Evolutionary conservation across 805 yeast genomes (phyloP).

Genomic region (Yarrowia sp.): DNA sequence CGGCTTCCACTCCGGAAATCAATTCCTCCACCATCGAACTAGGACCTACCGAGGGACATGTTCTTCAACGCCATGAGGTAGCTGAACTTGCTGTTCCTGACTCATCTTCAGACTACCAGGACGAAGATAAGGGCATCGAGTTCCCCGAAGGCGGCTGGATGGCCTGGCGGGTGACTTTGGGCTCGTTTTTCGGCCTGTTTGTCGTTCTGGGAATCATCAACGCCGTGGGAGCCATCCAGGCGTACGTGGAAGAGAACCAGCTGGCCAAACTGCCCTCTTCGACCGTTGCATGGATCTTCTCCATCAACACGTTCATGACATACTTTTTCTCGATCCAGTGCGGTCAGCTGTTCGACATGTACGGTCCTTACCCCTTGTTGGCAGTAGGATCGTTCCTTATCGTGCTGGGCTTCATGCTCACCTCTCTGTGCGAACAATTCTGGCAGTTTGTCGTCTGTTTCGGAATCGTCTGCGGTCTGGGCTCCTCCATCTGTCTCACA

Average conservation of each 20-base stretch:
- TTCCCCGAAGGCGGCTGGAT: conserved; percentile 63
- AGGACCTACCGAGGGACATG: conserved; percentile 30
- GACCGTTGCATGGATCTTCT: conserved; percentile 69
- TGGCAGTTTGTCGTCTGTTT: conserved; percentile 70
- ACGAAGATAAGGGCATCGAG: conserved; percentile 43
- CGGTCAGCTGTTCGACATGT: conserved; percentile 68
- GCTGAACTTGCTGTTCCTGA: neutral
- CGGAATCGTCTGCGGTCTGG: conserved; percentile 63
- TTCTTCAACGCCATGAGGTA: conserved; percentile 19
- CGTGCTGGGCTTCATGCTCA: conserved; percentile 62
- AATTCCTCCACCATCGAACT: conserved; percentile 23
- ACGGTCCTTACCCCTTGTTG: conserved; percentile 59
- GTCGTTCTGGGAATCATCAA: conserved; percentile 65
- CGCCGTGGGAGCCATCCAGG: conserved; percentile 67
- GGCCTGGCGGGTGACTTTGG: conserved; percentile 65
- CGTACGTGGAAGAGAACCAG: conserved; percentile 64
- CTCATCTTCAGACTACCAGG: conserved; percentile 14
- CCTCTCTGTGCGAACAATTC: conserved; percentile 60
- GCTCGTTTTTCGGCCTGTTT: conserved; percentile 63
- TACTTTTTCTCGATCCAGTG: conserved; percentile 59
- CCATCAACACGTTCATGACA: conserved; percentile 59
- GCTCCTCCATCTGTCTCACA: conserved; percentile 65
- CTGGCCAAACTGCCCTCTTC: conserved; percentile 56
- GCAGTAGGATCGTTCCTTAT: conserved; percentile 56
- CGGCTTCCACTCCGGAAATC: neutral